These are phyloP conservation scores for Solanum gandarillasii DNA, from an alignment of 257 asterid genomes.

Conservation along the genomic window DNA sequence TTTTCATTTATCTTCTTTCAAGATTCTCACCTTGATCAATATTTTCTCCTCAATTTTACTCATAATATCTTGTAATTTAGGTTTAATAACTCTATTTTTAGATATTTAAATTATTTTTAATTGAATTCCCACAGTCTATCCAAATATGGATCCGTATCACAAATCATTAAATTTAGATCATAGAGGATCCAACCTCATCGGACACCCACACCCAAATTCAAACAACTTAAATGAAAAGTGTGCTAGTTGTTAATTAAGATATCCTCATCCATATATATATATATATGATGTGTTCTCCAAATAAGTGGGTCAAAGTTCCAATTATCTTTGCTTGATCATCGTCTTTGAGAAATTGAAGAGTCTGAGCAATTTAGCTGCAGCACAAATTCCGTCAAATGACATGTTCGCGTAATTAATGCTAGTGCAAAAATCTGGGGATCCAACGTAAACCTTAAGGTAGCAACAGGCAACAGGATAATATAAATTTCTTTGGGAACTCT, in stretches of 20 bases:
- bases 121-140: neutral
- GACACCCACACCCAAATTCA: too few species aligned
- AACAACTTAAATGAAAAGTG: too few species aligned
- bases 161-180: neutral
- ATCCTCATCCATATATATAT: neutral
- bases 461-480: neutral
- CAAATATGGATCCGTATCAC: neutral
- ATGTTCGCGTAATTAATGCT: neutral
- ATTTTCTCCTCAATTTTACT: neutral
- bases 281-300: neutral
- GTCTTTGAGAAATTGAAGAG: neutral
- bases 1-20: neutral
- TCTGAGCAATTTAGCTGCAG: neutral
- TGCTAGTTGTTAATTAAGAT: neutral
- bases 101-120: neutral
- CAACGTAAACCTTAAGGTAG: neutral
- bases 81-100: neutral
- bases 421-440: neutral
- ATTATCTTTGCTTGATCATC: too few species aligned
- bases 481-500: neutral
- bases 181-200: neutral
- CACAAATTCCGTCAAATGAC: neutral
- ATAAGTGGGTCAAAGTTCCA: neutral
- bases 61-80: neutral
- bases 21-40: neutral